Conservation (phyloP, 2,329 filamentous ascomycete genomes). For the Rutstroemia sydowiana region DNA sequence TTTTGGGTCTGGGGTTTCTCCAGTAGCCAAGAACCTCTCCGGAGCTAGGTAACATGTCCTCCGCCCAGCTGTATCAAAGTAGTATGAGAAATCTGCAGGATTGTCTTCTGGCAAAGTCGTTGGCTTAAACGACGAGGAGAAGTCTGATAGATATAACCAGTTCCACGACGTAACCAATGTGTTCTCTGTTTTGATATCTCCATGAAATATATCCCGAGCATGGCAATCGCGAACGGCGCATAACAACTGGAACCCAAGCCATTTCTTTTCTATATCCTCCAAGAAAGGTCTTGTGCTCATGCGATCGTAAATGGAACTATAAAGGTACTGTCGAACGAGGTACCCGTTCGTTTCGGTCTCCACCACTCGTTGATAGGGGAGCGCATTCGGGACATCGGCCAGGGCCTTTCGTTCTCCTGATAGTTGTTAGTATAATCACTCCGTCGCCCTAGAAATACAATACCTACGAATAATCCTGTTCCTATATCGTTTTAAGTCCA, state of each 20-base stretch:
- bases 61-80: conserved; percentile 87
- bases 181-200: conserved; percentile 98
- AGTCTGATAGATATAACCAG: conserved; percentile 97
- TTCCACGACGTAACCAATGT: conserved; percentile 97
- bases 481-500: conserved; percentile 74
- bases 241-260: conserved; percentile 91
- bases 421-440: conserved; percentile 15
- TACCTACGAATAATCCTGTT: conserved; percentile 64
- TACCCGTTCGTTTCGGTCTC: conserved; percentile 91
- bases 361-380: conserved; percentile 82
- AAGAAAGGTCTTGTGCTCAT: conserved; percentile 93
- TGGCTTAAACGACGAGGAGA: conserved; percentile 92
- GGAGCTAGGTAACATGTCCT: conserved; percentile 93
- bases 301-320: conserved; percentile 94
- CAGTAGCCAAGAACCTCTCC: conserved; percentile 75
- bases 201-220: conserved; percentile 81
- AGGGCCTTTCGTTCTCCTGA: conserved; percentile 73
- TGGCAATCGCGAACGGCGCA: conserved; percentile 92
- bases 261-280: conserved; percentile 98
- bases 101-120: conserved; percentile 93
- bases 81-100: conserved; percentile 94
- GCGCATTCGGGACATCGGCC: conserved; percentile 78
- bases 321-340: conserved; percentile 87
- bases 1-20: conserved; percentile 56
- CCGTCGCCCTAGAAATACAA: too few relatives aligned